phyloP scores from a whole-genome alignment of 331 rosid species.

The Ulmus americana region DNA sequence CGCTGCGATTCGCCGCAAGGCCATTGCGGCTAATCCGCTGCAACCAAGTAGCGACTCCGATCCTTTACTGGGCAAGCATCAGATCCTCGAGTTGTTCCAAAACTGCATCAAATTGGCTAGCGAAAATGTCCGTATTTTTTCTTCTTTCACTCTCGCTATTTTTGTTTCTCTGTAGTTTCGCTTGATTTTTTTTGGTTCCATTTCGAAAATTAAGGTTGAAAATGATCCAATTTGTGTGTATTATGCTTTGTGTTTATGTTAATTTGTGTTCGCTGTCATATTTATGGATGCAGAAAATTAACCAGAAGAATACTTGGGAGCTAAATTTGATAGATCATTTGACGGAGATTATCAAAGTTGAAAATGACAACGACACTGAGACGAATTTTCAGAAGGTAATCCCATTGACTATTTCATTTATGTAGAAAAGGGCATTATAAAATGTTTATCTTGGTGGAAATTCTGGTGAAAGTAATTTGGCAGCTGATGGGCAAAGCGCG shows the following conservation, averaged over 20 bases:
- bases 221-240: background rate
- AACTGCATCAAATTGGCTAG: conserved; percentile 96
- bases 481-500: background rate
- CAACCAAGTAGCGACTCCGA: conserved; percentile 31
- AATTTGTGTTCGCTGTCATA: background rate
- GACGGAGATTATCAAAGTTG: conserved; percentile 74
- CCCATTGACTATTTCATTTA: background rate
- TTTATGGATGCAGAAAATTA: conserved; percentile 66
- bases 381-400: conserved; percentile 89
- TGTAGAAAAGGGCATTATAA: background rate
- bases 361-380: conserved; percentile 67
- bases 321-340: conserved; percentile 88
- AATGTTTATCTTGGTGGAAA: background rate
- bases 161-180: background rate
- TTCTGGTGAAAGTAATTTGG: background rate
- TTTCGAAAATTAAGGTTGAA: background rate
- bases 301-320: conserved; percentile 97
- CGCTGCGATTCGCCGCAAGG: conserved; percentile 67
- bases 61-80: conserved; percentile 62
- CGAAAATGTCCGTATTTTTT: conserved; percentile 55
- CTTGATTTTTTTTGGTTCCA: background rate
- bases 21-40: conserved; percentile 26
- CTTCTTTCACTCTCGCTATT: background rate
- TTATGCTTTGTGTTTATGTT: background rate
- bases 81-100: conserved; percentile 76